Percentiles rank a stretch among this genome's conserved stretches.
These are phyloP conservation scores for Cordyceps cateniannulata DNA, from an alignment of 2,329 filamentous ascomycete species.

Conservation along the genomic window DNA sequence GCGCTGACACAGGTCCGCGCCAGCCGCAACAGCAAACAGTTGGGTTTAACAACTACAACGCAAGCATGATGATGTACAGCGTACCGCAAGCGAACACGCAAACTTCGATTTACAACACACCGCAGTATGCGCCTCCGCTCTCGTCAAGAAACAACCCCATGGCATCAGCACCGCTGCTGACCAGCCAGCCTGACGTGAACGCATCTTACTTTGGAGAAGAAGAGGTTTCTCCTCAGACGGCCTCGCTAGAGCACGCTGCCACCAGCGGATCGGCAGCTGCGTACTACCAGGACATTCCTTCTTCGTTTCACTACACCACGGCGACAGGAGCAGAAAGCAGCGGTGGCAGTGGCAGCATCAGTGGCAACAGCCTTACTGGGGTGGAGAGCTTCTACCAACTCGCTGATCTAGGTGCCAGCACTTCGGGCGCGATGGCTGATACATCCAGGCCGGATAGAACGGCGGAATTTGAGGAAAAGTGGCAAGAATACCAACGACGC, in stretches of 20 bases:
- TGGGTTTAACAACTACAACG: constrained; percentile 51
- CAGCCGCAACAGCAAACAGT: constrained; percentile 38
- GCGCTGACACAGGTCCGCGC: constrained; percentile 30
- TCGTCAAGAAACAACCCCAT: background rate
- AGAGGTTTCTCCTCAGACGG: background rate
- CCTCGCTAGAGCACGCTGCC: background rate
- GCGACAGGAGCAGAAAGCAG: background rate
- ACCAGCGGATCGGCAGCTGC: background rate
- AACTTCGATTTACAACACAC: constrained; percentile 66
- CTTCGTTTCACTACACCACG: background rate
- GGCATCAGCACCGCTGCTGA: background rate
- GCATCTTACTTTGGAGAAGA: background rate
- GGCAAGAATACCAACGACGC: constrained; percentile 57
- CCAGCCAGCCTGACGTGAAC: background rate
- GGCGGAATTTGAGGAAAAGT: constrained; percentile 59
- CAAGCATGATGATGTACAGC: constrained; percentile 71
- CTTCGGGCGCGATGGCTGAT: constrained; percentile 31
- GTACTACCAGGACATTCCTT: constrained; percentile 50
- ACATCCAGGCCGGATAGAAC: constrained; percentile 52
- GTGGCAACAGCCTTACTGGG: background rate
- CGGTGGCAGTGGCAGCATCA: background rate
- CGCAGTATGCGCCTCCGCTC: constrained; percentile 35
- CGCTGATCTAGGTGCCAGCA: background rate
- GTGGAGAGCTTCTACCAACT: constrained; percentile 5
- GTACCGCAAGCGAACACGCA: constrained; percentile 58